Evolutionary conservation across 305 asterid genomes (phyloP).

Genomic region (Plantago coronopus): DNA sequence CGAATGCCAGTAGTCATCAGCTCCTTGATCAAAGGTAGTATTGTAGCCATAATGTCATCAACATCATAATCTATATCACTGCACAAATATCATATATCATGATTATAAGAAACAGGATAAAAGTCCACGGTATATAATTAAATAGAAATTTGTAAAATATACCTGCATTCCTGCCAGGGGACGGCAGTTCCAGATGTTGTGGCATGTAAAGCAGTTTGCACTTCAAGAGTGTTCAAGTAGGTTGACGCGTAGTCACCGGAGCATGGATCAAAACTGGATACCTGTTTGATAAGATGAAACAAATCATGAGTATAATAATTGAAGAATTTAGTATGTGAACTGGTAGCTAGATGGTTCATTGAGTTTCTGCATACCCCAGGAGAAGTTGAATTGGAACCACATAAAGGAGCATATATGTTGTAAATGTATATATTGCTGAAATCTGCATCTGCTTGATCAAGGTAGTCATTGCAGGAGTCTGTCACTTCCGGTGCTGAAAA

Average conservation of each 20-base stretch:
- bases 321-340: not conserved
- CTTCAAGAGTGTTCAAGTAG: slow-evolving; percentile 27
- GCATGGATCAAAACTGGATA: slow-evolving; percentile 28
- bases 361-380: not conserved
- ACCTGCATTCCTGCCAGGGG: not conserved
- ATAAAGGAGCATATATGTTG: slow-evolving; percentile 33
- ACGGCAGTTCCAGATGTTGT: not conserved
- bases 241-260: slow-evolving; percentile 22
- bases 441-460: slow-evolving; percentile 5
- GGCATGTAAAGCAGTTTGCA: slow-evolving; percentile 33
- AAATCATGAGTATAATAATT: not conserved
- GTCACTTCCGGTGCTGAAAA: slow-evolving; percentile 19
- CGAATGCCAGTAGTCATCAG: not conserved
- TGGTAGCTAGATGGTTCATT: not conserved
- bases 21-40: too few species aligned
- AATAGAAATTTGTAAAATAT: not conserved
- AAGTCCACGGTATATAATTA: too few species aligned
- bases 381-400: slow-evolving; percentile 23
- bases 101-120: too few species aligned
- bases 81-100: not conserved
- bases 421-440: slow-evolving; percentile 18
- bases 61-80: too few species aligned
- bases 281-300: slow-evolving; percentile 1
- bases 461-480: slow-evolving; percentile 20
- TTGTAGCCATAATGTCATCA: too few species aligned